phyloP scores from a whole-genome alignment of 1,284 basidiomycete species.

The Spongiforma sp. region DNA sequence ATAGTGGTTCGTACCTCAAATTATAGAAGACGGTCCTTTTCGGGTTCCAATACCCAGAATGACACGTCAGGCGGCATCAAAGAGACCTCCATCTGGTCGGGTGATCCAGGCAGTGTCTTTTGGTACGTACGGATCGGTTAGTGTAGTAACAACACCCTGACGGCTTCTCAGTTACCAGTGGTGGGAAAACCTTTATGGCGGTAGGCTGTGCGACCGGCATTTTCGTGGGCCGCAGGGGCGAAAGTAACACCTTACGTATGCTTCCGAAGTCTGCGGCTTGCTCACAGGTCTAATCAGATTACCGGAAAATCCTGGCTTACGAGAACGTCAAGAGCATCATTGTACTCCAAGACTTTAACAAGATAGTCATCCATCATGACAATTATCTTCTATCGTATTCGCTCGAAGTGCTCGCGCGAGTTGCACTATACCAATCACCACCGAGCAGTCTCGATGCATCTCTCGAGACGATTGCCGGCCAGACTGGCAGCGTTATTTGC shows the following conservation, averaged over 20 bases:
- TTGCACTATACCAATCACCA: constrained; percentile 54
- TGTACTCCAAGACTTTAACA: constrained; percentile 65
- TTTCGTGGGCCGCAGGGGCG: constrained; percentile 61
- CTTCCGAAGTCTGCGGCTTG: not conserved
- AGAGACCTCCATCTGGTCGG: constrained; percentile 56
- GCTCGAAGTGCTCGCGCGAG: constrained; percentile 67
- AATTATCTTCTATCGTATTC: constrained; percentile 66
- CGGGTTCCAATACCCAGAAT: constrained; percentile 46
- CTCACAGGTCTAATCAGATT: constrained; percentile 47
- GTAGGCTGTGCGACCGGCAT: constrained; percentile 69
- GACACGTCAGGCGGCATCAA: constrained; percentile 33
- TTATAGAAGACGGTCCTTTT: constrained; percentile 66
- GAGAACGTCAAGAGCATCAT: constrained; percentile 56
- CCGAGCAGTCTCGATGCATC: constrained; percentile 55
- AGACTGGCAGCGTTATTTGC: constrained; percentile 58
- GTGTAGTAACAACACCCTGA: constrained; percentile 1
- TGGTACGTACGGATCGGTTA: constrained; percentile 46
- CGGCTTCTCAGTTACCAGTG: constrained; percentile 39
- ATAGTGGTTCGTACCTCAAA: constrained; percentile 69
- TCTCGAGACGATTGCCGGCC: constrained; percentile 59
- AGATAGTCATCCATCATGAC: constrained; percentile 67
- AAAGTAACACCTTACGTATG: constrained; percentile 45
- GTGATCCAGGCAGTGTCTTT: constrained; percentile 65
- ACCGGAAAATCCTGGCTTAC: constrained; percentile 56
- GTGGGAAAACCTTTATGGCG: constrained; percentile 59